These are phyloP conservation scores for Cyberlindnera saturnus DNA, from an alignment of 805 yeast genomes.

Conservation along the genomic window DNA sequence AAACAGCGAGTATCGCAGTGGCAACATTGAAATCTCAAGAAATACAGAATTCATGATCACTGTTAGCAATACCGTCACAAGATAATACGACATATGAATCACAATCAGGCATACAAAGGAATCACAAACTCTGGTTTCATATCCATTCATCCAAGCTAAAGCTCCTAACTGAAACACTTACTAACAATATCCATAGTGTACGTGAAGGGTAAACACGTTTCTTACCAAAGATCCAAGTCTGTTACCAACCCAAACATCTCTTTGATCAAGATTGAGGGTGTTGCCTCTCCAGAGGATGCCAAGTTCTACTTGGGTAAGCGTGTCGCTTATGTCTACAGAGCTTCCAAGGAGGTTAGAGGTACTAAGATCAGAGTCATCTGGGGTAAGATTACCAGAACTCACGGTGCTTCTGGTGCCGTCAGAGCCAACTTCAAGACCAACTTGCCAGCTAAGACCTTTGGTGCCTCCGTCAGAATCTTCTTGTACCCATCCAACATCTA, in stretches of 20 bases:
- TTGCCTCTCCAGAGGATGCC: constrained; percentile 85
- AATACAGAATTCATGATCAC: no score
- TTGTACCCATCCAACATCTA: constrained; percentile 99
- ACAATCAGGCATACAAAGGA: no score
- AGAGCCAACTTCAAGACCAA: constrained; percentile 99
- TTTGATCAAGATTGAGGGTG: constrained; percentile 96
- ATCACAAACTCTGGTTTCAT: no score
- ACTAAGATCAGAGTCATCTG: constrained; percentile 99
- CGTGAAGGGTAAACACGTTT: constrained; percentile 99
- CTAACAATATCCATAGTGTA: constrained; percentile 56
- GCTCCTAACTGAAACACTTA: constrained; percentile 14
- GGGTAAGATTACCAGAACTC: constrained; percentile 99
- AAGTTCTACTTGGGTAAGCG: constrained; percentile 99
- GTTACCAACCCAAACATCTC: constrained; percentile 98
- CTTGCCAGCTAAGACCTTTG: constrained; percentile 99
- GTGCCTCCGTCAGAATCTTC: constrained; percentile 99
- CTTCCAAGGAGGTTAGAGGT: constrained; percentile 96
- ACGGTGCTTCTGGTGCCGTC: constrained; percentile 97
- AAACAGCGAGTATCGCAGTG: no score
- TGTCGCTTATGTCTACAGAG: constrained; percentile 99
- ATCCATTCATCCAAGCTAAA: no score
- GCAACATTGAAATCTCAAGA: no score
- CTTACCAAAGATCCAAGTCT: constrained; percentile 99
- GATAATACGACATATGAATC: no score
- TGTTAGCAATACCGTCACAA: no score